A percentile compares a stretch with the other conserved stretches of the same genome.
These are phyloP conservation scores for Talaromyces sp. DNA, from an alignment of 2,329 filamentous ascomycete genomes.

Conservation along the genomic window DNA sequence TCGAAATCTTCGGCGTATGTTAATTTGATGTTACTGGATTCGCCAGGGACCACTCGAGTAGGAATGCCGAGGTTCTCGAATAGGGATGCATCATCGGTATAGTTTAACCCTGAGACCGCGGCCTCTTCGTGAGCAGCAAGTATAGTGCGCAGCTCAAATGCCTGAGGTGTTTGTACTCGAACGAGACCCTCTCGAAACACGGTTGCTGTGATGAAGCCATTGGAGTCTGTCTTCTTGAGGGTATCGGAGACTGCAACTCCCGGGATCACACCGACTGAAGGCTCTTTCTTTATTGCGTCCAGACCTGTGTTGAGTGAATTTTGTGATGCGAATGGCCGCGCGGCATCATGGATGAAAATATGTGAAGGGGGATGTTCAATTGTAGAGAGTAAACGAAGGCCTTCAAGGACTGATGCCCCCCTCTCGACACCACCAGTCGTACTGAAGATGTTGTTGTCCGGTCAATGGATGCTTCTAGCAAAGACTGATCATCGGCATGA, in stretches of 20 bases:
- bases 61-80: conserved; percentile 4
- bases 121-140: conserved; percentile 1
- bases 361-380: not conserved
- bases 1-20: conserved; percentile 9
- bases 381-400: conserved; percentile 9
- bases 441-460: conserved; percentile 4
- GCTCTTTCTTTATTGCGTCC: conserved; percentile 1
- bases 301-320: not conserved
- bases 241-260: conserved; percentile 9
- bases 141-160: conserved; percentile 6
- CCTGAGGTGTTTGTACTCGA: conserved; percentile 11
- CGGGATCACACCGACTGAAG: conserved; percentile 7
- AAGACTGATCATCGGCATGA: conserved; percentile 2
- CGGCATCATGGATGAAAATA: conserved; percentile 14
- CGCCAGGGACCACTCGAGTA: conserved; percentile 6
- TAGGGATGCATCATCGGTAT: conserved; percentile 11
- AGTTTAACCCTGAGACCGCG: not conserved
- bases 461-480: conserved; percentile 7
- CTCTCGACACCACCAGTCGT: conserved; percentile 5
- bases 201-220: conserved; percentile 7
- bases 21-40: conserved; percentile 9
- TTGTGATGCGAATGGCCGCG: conserved; percentile 7
- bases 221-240: conserved; percentile 6
- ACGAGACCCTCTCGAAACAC: conserved; percentile 5
- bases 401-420: conserved; percentile 6